Conservation (phyloP, 148 eudicot species). For the Talinum fruticosum region DNA sequence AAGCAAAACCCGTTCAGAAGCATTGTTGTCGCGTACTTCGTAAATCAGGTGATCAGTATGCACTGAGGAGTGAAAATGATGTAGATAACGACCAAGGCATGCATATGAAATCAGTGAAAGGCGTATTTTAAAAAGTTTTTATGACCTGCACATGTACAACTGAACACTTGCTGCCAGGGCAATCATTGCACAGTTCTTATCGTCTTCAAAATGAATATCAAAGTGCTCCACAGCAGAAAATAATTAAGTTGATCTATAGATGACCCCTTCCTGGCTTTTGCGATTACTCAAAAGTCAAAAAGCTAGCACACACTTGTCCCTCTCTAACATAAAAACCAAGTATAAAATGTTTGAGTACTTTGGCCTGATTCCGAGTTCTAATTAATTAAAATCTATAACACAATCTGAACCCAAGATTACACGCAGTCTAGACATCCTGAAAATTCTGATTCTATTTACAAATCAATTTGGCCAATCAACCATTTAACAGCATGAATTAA, state of each 20-base stretch:
- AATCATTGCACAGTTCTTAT: conserved; percentile 1
- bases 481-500: conserved; percentile 5
- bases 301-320: conserved; percentile 2
- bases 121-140: neutral
- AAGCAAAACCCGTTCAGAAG: no score
- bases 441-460: neutral
- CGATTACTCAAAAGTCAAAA: conserved; percentile 8
- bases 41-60: no score
- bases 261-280: conserved; percentile 10
- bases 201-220: neutral
- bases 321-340: neutral
- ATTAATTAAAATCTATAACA: neutral
- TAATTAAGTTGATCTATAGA: neutral
- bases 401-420: neutral
- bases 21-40: no score
- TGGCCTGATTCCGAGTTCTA: neutral
- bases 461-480: neutral
- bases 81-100: neutral
- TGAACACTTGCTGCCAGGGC: neutral
- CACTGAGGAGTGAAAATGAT: neutral
- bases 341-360: neutral
- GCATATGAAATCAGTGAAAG: neutral
- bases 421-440: conserved; percentile 2
- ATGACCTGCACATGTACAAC: neutral
- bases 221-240: neutral